These are phyloP conservation scores for Mimosa bimucronata DNA, from an alignment of 306 rosid species.

Conservation along the genomic window DNA sequence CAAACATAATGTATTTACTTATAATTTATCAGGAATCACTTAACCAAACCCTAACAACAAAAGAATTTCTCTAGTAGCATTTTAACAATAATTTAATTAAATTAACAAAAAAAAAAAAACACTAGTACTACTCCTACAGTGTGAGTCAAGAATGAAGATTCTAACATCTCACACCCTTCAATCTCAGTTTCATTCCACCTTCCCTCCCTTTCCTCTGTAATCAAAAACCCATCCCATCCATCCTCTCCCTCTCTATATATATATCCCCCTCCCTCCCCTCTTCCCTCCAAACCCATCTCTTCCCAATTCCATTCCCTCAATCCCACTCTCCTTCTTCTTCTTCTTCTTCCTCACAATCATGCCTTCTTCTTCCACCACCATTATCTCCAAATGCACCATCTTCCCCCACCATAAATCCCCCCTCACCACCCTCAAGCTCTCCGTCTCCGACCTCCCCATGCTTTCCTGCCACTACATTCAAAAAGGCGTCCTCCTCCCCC, in stretches of 20 bases:
- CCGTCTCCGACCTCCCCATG: constrained; percentile 90
- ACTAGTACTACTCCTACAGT: too few relatives aligned
- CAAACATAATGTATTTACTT: too few relatives aligned
- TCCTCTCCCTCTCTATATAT: background rate
- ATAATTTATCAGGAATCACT: too few relatives aligned
- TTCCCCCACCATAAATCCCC: constrained; percentile 61
- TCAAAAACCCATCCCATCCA: background rate
- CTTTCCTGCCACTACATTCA: constrained; percentile 90
- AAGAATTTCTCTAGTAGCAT: too few relatives aligned
- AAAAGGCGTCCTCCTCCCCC: constrained; percentile 65
- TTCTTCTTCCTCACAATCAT: constrained; percentile 39
- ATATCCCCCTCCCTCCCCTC: background rate
- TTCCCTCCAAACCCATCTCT: background rate
- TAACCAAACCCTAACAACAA: too few relatives aligned
- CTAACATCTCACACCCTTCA: background rate
- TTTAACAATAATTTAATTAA: too few relatives aligned
- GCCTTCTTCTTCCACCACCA: constrained; percentile 72
- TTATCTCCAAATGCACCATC: constrained; percentile 62
- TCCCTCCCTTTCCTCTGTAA: too few relatives aligned
- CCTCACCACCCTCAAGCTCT: constrained; percentile 59
- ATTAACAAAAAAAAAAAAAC: too few relatives aligned
- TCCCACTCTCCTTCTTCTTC: background rate
- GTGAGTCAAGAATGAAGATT: too few relatives aligned
- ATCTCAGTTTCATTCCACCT: background rate
- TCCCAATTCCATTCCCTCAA: background rate